Conservation (phyloP, 1,284 basidiomycete genomes). For the Tilletia indica region DNA sequence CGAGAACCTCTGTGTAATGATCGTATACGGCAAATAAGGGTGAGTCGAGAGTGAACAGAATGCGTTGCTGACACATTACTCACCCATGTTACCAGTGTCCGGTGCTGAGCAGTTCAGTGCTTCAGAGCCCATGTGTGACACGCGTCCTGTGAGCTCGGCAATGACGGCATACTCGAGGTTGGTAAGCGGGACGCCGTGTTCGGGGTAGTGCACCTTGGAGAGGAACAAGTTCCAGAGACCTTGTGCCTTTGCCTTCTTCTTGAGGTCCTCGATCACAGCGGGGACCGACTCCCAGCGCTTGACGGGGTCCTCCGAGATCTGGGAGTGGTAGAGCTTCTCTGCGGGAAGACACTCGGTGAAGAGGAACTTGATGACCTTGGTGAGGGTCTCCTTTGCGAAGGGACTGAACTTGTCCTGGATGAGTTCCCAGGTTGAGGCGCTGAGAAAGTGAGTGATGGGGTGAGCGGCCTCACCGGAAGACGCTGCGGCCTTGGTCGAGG, state of each 20-base stretch:
- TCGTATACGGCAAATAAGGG: slow-evolving; percentile 14
- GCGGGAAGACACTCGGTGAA: slow-evolving; percentile 81
- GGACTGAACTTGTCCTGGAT: slow-evolving; percentile 65
- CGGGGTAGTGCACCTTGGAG: slow-evolving; percentile 85
- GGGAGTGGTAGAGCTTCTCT: slow-evolving; percentile 72
- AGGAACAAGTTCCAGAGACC: slow-evolving; percentile 98
- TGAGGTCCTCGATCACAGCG: slow-evolving; percentile 78
- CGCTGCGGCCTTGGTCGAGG: background rate
- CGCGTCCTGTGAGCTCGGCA: slow-evolving; percentile 88
- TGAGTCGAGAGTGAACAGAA: background rate
- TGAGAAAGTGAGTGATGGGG: slow-evolving; percentile 42
- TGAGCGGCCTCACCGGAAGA: slow-evolving; percentile 6
- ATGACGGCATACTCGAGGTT: slow-evolving; percentile 98
- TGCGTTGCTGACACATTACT: slow-evolving; percentile 5
- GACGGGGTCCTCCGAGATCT: slow-evolving; percentile 74
- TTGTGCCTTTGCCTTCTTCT: slow-evolving; percentile 77
- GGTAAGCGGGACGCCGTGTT: slow-evolving; percentile 74
- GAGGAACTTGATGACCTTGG: slow-evolving; percentile 79
- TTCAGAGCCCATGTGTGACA: slow-evolving; percentile 77
- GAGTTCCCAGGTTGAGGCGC: slow-evolving; percentile 52
- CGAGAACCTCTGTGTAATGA: slow-evolving; percentile 73
- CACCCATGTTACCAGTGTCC: slow-evolving; percentile 70
- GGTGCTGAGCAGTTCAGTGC: slow-evolving; percentile 88
- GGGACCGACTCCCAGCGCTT: slow-evolving; percentile 82
- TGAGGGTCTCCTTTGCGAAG: slow-evolving; percentile 79